Evolutionary conservation across 441 rosid genomes (phyloP), one percentile per base, ranked within the genome.

Genomic region (Populus hybrid): DNA sequence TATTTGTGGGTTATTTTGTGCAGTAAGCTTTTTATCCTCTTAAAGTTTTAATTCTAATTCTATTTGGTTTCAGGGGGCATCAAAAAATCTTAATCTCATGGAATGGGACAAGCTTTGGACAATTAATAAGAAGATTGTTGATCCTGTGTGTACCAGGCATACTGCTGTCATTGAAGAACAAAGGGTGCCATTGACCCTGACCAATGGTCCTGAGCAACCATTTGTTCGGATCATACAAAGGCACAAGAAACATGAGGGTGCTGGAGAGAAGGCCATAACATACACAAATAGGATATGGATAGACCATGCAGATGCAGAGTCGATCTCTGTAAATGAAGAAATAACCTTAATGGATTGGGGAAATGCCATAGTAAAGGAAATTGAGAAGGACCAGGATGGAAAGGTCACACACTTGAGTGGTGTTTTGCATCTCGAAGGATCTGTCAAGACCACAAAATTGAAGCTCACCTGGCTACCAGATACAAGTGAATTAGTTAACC

Each of bases 101-200:
- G 98, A 92, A 73, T 92, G 97, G 99, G 99, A 94, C 86, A 94
- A 94, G 80, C 91, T 95, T 66, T 95, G 99, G 99, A 85, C 93
- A 21, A 94, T 95, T 42, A 95, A 95, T 75, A 95, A 95, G 91
- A 90, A 88, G 84, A 94, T 95, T 42, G 63, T 95, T 57, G 98
- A 95, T 85, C 99, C 99, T 30, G 93, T 95, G 76, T 95, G 99
- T 74, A 95, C 98, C 12, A 87, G 98, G 79, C 97, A 95, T 79
- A 95, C 99, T 21, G 97, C 98, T 75, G 97, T 95, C 54, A 67
- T 89, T 81, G 93, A 90, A 77, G 95, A 93, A 75, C 71, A 74
- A 18, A 88, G 89, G 69, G 90, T 90, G 6, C 68, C 90, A 78
- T 76, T 95, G 77, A 90, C 92, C 24, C 81, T 95, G 78, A 86